Evolutionary conservation across 192 early-diverging fungal genomes (phyloP).

Genomic region (Thamnidium elegans): DNA sequence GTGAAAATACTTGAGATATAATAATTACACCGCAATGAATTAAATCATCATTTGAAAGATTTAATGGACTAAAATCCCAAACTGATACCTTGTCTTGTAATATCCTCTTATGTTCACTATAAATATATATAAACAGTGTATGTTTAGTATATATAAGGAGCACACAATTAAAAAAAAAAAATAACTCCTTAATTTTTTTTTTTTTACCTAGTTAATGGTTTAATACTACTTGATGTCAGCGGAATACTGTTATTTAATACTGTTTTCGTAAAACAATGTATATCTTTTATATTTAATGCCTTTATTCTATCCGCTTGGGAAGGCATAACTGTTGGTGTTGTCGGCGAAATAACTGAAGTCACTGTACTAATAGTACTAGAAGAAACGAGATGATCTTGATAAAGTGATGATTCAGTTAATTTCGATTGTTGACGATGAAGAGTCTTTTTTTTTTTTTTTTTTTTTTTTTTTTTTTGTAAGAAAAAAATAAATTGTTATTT

Average conservation of each 20-base stretch:
- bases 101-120: background rate
- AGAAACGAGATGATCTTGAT: constrained; percentile 9
- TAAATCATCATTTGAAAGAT: constrained; percentile 60
- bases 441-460: background rate
- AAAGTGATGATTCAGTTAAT: constrained; percentile 9
- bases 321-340: constrained; percentile 5
- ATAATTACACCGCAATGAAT: constrained; percentile 68
- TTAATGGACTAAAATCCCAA: constrained; percentile 72
- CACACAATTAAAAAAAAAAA: too few relatives aligned
- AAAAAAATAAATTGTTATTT: background rate
- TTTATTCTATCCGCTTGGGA: constrained; percentile 3
- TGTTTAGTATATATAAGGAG: background rate
- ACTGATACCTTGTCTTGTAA: background rate
- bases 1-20: constrained; percentile 62
- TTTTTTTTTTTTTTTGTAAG: background rate
- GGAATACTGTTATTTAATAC: constrained; percentile 21
- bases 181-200: background rate
- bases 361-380: constrained; percentile 19
- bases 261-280: constrained; percentile 12
- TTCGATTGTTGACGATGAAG: constrained; percentile 3
- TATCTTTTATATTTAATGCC: background rate
- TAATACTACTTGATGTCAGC: background rate
- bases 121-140: background rate
- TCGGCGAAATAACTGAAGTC: constrained; percentile 9
- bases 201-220: constrained; percentile 6